These are phyloP conservation scores for Colletotrichum horii DNA, from an alignment of 2,329 filamentous ascomycete genomes.

Conservation along the genomic window DNA sequence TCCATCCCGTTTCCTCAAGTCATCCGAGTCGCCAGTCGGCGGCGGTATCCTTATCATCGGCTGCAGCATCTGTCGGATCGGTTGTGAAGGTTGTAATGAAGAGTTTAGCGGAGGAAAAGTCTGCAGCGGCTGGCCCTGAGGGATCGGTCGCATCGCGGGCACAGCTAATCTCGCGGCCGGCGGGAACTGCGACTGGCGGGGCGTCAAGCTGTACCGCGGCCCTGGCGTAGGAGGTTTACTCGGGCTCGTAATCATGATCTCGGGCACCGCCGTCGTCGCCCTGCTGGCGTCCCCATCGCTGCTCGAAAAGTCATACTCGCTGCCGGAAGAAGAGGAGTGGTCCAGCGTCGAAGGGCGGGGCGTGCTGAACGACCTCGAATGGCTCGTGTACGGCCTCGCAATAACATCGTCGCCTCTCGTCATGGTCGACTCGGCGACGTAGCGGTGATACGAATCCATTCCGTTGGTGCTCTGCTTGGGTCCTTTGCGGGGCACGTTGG, in stretches of 20 bases:
- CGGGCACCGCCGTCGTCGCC: neutral
- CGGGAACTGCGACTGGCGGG: neutral
- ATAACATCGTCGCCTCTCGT: neutral
- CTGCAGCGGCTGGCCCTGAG: neutral
- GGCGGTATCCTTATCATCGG: neutral
- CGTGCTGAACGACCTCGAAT: constrained; percentile 19
- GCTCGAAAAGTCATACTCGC: neutral
- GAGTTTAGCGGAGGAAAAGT: neutral
- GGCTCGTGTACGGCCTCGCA: constrained; percentile 15
- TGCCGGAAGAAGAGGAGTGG: neutral
- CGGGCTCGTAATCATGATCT: constrained; percentile 10
- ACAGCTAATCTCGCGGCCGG: neutral
- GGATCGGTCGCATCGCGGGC: neutral
- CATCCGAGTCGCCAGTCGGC: neutral
- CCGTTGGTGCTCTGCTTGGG: constrained; percentile 16
- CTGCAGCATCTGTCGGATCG: neutral
- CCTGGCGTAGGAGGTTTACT: neutral
- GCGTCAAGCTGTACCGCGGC: constrained; percentile 4
- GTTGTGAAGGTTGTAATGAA: neutral
- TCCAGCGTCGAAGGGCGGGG: constrained; percentile 1
- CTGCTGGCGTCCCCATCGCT: neutral
- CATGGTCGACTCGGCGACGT: constrained; percentile 15
- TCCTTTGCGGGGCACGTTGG: constrained; percentile 21
- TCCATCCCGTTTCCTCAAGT: constrained; percentile 10
- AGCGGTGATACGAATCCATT: constrained; percentile 23